These are phyloP conservation scores for Polygonum maritimum DNA, from an alignment of 148 eudicot genomes.

Conservation along the genomic window DNA sequence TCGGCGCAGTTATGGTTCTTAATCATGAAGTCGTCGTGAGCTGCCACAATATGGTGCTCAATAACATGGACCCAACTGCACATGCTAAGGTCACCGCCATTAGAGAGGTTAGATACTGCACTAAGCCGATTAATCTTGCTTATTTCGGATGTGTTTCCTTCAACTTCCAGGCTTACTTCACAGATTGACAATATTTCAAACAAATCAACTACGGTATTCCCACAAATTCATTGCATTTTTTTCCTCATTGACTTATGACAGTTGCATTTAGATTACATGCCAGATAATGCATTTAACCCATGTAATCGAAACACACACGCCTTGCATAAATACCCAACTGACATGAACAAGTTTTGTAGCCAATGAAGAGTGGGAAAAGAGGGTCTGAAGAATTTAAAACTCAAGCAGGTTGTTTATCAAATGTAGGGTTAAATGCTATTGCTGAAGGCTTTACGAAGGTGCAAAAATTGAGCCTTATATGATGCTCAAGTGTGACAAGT, in stretches of 20 bases:
- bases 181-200: too few relatives aligned
- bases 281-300: too few relatives aligned
- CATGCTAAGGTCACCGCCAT: constrained; percentile 1
- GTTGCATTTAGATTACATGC: too few relatives aligned
- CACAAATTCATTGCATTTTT: too few relatives aligned
- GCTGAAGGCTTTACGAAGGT: constrained; percentile 48
- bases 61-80: background rate
- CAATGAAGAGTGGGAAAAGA: constrained; percentile 15
- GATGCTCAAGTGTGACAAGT: constrained; percentile 71
- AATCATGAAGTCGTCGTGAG: constrained; percentile 7
- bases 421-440: constrained; percentile 46
- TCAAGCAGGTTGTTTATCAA: constrained; percentile 46
- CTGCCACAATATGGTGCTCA: constrained; percentile 6
- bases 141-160: background rate
- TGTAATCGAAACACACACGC: too few relatives aligned
- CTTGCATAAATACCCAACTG: too few relatives aligned
- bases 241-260: too few relatives aligned
- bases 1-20: background rate
- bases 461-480: constrained; percentile 67
- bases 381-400: constrained; percentile 29
- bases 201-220: too few relatives aligned
- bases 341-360: too few relatives aligned
- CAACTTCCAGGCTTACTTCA: too few relatives aligned
- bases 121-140: background rate
- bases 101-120: background rate